These are phyloP conservation scores for Dactylellina parvicollis DNA, from an alignment of 2,329 filamentous ascomycete species.

Conservation along the genomic window DNA sequence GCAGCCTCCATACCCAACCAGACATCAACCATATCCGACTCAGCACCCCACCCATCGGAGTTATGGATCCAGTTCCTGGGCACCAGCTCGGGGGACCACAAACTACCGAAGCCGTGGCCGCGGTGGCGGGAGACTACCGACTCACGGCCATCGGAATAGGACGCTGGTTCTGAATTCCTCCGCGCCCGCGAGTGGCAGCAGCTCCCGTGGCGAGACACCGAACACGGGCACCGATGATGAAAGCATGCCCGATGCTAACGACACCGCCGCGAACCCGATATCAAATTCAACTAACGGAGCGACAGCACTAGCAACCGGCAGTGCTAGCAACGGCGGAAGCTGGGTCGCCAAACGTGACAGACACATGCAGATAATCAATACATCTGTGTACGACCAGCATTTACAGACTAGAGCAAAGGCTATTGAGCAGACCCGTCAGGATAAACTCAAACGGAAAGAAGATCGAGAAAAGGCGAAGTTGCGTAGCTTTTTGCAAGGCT, in stretches of 20 bases:
- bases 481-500: constrained; percentile 63
- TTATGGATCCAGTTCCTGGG: constrained; percentile 31
- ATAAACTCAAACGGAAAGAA: constrained; percentile 68
- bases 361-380: constrained; percentile 84
- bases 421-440: constrained; percentile 74
- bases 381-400: constrained; percentile 79
- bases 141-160: constrained; percentile 48
- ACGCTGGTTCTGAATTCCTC: constrained; percentile 48
- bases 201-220: constrained; percentile 47
- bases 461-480: constrained; percentile 71
- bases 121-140: constrained; percentile 32
- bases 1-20: constrained; percentile 52
- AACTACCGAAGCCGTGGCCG: constrained; percentile 40
- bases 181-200: constrained; percentile 26
- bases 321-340: constrained; percentile 60
- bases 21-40: constrained; percentile 52
- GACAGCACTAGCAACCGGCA: constrained; percentile 57
- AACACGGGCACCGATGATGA: constrained; percentile 43
- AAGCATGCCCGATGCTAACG: constrained; percentile 35
- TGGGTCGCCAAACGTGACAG: constrained; percentile 80
- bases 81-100: constrained; percentile 19
- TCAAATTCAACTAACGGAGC: constrained; percentile 56
- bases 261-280: constrained; percentile 55
- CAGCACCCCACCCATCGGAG: constrained; percentile 34
- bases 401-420: constrained; percentile 74